Base-by-base conservation (phyloP, 2,329 filamentous ascomycete species). In the Ceratocystis huliohia region DNA sequence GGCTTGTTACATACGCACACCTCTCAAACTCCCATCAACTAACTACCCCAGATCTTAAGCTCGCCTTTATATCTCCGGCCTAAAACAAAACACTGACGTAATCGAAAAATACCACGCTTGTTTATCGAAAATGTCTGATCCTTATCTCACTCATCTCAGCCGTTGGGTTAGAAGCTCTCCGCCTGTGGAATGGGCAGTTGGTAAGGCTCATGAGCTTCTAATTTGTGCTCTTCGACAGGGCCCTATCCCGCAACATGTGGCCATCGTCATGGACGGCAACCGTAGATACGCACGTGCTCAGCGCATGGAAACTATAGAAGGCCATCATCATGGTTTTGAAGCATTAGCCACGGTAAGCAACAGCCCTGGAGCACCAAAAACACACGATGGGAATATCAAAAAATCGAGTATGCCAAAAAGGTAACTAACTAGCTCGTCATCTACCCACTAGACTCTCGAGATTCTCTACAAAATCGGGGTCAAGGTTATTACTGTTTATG, bases 261-360 rank as follows among this genome's bases (percentile, higher is more conserved):
- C 94, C n/a, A 99, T 99, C 74, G 93, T 96, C 71, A 99, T 99
- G 94, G 94, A 99, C 75, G 94, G 94, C 66, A 99, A 99, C 77
- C 81, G 94, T 72, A 88, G 94, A 59, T 99, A 95, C 78, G 94
- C 94, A 15, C 84, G 89, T 69, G 88, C 82, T 69, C 91, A 94
- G 77, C 86, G 93, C 70, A 96, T 99, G 74, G 94, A 99, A 79
- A 96, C 92, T 0, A 87, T 97, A 44, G 93, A 99, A 76, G 94
- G 94, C 28, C 94, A 99, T 75, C 92, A 96, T 74, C 79, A 96
- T 71, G 94, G 94, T 1, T 99, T 97, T 72, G 94, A 99, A 78
- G 92, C 94, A 37, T 80, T 99, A 69, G 94, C 93, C 63, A 86
- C 67, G 33, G 67, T 65, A 66, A 53, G 67, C 50, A 25, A 28